Base-by-base conservation (phyloP, 2,329 filamentous ascomycete species). In the Purpureocillium takamizusanense region DNA sequence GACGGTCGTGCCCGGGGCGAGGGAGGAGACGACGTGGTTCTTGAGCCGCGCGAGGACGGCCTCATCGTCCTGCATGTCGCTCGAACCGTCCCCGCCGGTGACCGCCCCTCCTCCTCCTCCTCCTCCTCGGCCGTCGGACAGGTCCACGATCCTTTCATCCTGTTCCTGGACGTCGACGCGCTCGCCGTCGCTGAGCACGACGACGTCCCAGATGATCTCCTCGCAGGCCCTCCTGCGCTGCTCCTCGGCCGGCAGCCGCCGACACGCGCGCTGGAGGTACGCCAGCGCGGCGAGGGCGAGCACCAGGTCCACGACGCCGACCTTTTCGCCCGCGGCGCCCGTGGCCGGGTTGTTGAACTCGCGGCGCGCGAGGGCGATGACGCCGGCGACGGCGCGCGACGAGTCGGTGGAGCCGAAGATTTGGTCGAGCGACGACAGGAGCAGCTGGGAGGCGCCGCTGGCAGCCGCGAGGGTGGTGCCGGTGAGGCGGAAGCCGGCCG, bases 401-500 rank as follows among this genome's bases (percentile, higher is more conserved):
- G 78, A 81, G 52, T 83, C 79, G n/a, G 79, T 83, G 3, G 76
- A 79, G 12, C 79, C 79, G 21, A 83, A 73, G 30, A 82, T 71
- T 45, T 78, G 73, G 50, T 83, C 78, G 16, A 83, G 60, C 1
- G 73, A 71, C 3, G 69, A 69, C 8, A 83, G 60, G 1, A 79
- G 57, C 25, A 79, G 59, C 42, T 78, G 74, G 0, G 76, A 76
- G 6, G 75, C 54, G 36, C 78, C 70, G 7, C 74, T 76, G 5
- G 67, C 68, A 12, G 69, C 65, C 14, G 69, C 69, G 13, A 79
- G 56, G 4, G 74, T 69, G 1, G 74, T 70, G 9, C 67, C 67
- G 2, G 75, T 77, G 9, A 80, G 50, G 33, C 77, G 65, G 47
- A 81, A 81, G 34, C 76, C 68, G 3, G 77, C 70, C 2, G 72